Evolutionary conservation across 208 protist species (phyloP), one percentile per base, ranked within the genome.

Genomic region (Trypanosoma melophagium): DNA sequence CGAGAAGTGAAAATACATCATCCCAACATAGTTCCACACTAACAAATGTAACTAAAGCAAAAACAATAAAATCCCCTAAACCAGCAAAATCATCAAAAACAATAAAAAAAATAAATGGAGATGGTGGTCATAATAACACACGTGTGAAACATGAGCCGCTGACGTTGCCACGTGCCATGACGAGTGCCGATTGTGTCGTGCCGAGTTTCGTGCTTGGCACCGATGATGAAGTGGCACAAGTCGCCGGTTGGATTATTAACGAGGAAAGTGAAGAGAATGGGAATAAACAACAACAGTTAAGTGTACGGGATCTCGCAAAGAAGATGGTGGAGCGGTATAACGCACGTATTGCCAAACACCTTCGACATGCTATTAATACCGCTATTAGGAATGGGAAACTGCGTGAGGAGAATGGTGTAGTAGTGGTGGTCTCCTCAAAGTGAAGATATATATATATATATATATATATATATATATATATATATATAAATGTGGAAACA

Each of bases 201-300:
- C 77, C 83, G 0, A 71, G 71, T 63, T 90, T 94, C 57, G 76
- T 86, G 16, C 71, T 94, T 19, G 84, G 83, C 63, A 84, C 57
- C 17, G 72, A 66, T 44, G 73, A 61, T 12, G 81, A 86, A 57
- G 68, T 94, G 28, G 67, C 76, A 25, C 74, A 82, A 2, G 74
- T 93, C n/a, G 81, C 80, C 4, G 7, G 12, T 2, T 63, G 58
- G 38, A 63, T 63, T 38, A 40, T 63, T 0, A 57, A 87, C 22
- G 70, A 71, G 3, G 71, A 61, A 2, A 69, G 51, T 17, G n/a
- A n/a, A n/a, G n/a, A n/a, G n/a, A n/a, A n/a, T n/a, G n/a, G n/a
- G n/a, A n/a, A n/a, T n/a, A n/a, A n/a, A n/a, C 56, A 58, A 7
- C 17, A 16, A 47, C 25, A 51, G 42, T 74, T 94, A 65, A 60